Evolutionary conservation across 441 rosid species (phyloP).

Genomic region (Populus hybrid): DNA sequence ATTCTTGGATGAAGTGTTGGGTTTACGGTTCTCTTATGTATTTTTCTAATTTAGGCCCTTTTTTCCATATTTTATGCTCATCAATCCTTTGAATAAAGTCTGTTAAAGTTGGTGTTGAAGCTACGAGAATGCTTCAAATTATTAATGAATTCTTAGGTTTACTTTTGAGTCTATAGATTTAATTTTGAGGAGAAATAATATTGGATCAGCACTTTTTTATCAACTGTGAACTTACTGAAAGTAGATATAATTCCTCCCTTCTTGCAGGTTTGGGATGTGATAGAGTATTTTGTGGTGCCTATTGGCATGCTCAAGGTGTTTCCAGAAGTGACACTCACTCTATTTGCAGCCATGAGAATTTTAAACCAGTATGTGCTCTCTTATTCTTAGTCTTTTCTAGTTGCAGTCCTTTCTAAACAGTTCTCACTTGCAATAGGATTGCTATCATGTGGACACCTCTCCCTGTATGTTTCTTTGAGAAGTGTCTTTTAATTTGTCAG

Average conservation of each 20-base stretch:
- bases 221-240: neutral
- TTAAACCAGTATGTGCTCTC: conserved; percentile 51
- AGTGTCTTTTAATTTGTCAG: no score
- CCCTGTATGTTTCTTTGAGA: no score
- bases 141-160: neutral
- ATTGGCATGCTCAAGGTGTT: conserved; percentile 63
- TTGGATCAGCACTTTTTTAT: neutral
- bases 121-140: neutral
- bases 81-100: neutral
- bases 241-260: neutral
- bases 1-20: neutral
- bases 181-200: neutral
- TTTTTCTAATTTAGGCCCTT: neutral
- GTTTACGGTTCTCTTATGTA: neutral
- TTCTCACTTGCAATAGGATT: no score
- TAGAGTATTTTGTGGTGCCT: conserved; percentile 80
- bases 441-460: no score
- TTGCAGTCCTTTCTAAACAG: neutral
- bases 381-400: conserved; percentile 13
- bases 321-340: conserved; percentile 33
- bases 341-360: conserved; percentile 55
- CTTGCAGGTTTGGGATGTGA: conserved; percentile 86
- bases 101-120: neutral
- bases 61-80: neutral
- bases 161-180: neutral